Conservation (phyloP, 257 asterid species). For the Lithospermum erythrorhizon region DNA sequence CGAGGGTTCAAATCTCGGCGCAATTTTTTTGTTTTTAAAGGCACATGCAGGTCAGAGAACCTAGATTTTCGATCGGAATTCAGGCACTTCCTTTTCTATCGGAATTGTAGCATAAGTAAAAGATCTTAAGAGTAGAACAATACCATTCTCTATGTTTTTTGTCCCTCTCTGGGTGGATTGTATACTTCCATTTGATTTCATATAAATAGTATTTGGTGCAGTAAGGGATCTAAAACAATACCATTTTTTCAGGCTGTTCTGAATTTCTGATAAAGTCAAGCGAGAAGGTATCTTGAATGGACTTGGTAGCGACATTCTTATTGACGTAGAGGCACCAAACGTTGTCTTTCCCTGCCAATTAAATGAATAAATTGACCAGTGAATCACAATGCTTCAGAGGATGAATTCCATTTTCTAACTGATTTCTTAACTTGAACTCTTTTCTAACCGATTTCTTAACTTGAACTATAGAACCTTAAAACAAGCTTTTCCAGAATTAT, state of each 20-base stretch:
- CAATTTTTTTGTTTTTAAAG: no score
- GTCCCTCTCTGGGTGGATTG: not conserved
- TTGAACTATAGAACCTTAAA: not conserved
- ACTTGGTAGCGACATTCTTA: conserved; percentile 50
- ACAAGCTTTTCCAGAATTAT: not conserved
- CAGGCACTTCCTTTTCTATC: not conserved
- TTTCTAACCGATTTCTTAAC: no score
- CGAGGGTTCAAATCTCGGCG: no score
- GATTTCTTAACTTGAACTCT: not conserved
- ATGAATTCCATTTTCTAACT: not conserved
- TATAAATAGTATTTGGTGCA: not conserved
- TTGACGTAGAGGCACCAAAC: conserved; percentile 91
- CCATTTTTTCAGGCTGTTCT: conserved; percentile 24
- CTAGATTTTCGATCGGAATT: not conserved
- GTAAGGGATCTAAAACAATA: conserved; percentile 18
- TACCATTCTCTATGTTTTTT: no score
- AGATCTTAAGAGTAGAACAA: not conserved
- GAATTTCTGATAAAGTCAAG: conserved; percentile 21
- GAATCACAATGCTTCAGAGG: not conserved
- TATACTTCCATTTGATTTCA: not conserved
- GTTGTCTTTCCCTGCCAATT: conserved; percentile 57
- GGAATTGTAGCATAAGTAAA: not conserved
- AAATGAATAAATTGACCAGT: conserved; percentile 12
- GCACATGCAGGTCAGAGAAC: no score
- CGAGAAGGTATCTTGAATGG: conserved; percentile 45